Base-by-base conservation (phyloP, 768 basidiomycete species). In the Naganishia friedmannii region DNA sequence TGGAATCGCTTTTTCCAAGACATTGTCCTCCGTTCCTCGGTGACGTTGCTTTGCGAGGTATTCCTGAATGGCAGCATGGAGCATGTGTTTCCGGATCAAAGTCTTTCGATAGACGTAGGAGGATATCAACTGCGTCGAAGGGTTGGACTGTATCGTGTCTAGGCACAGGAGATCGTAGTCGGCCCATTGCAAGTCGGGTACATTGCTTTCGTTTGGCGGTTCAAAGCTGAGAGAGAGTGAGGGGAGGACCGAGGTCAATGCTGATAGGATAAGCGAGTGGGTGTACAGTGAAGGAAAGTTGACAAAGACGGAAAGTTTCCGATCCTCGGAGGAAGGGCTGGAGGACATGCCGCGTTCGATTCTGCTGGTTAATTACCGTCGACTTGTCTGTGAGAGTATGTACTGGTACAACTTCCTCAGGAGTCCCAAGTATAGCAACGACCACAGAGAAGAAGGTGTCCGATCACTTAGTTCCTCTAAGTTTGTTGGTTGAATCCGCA, bases 81-180 rank as follows among this genome's bases (percentile, higher is more conserved):
- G 85, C 78, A 89, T 93, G 77, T 96, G 92, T 80, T 98, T 98
- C 67, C 96, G 87, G 73, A 98, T 98, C 67, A 99, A 85, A 42
- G 90, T 89, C 80, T 98, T 96, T 70, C 94, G 86, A 77, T 94
- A 92, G 17, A 87, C 89, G 77, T 93, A 94, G 42, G 88, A 89
- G 10, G 91, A 94, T 0, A 91, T 86, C 39, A 93, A 84, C 45
- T 81, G 72, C 23, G 77, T 75, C 28, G 83, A 74, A 13, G 85
- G 85, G 53, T 85, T 77, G 9, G 82, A 74, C 72, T 87, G 85
- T 12, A 88, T 88, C 32, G 88, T 84, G 73, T 87, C 86, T 72
- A 94, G 93, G 73, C 90, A 87, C 68, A 95, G 86, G 53, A 84
- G 85, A 77, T 97, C 93, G 83, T 97, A 97, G 29, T 90, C 87